Evolutionary conservation across 208 protist genomes (phyloP).

Genomic region (Leishmania turanica): DNA sequence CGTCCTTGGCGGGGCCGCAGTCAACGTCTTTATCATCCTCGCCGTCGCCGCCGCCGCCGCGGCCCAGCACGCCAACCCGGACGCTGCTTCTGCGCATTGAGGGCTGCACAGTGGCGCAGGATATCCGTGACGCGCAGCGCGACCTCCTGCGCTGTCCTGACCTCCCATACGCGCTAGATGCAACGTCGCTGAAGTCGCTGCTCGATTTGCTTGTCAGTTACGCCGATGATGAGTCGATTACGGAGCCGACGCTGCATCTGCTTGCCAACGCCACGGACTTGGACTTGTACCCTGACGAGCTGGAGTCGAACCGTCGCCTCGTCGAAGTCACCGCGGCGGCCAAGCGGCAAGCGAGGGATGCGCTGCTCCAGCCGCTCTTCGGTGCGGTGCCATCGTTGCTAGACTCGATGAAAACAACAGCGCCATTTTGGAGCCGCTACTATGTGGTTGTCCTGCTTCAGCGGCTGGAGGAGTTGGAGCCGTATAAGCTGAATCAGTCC

Average conservation of each 20-base stretch:
- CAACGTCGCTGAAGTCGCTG: conserved; percentile 46
- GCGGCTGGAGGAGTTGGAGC: conserved; percentile 67
- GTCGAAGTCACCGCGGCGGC: conserved; percentile 29
- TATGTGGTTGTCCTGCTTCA: conserved; percentile 68
- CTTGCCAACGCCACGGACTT: conserved; percentile 62
- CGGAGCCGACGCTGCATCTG: conserved; percentile 44
- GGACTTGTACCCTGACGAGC: conserved; percentile 40
- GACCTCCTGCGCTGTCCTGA: conserved; percentile 54
- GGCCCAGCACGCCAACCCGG: conserved; percentile 36
- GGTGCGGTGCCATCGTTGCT: conserved; percentile 55
- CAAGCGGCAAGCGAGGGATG: conserved; percentile 51
- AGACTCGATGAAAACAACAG: conserved; percentile 28
- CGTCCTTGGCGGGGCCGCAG: not conserved
- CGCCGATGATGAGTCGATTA: conserved; percentile 34
- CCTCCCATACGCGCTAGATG: conserved; percentile 57
- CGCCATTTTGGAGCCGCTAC: conserved; percentile 52
- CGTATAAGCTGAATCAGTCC: conserved; percentile 45
- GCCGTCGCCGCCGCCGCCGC: not conserved
- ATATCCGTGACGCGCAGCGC: conserved; percentile 73
- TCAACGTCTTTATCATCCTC: not conserved
- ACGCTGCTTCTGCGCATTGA: conserved; percentile 77
- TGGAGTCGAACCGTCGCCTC: conserved; percentile 20
- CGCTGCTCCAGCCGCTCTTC: conserved; percentile 54
- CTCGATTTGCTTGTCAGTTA: conserved; percentile 42
- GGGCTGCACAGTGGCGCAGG: conserved; percentile 80